Conservation (phyloP, 179 eudicot genomes). For the Vitellaria paradoxa region DNA sequence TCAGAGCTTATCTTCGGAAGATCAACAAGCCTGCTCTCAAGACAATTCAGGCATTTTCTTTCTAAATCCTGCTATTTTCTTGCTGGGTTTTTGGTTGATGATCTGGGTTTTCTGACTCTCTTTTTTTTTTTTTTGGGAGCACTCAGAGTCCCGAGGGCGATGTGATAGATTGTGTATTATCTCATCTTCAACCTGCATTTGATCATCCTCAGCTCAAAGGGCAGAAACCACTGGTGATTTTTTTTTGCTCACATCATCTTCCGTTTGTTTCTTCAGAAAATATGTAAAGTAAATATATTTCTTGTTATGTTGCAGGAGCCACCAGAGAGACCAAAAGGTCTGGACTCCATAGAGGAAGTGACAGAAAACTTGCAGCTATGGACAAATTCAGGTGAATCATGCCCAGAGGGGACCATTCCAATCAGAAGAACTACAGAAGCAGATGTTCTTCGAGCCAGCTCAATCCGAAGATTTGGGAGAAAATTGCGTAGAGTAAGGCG, state of each 20-base stretch:
- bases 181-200: conserved; percentile 96
- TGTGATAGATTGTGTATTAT: conserved; percentile 69
- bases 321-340: conserved; percentile 74
- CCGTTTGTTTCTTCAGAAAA: conserved; percentile 6
- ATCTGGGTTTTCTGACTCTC: not conserved
- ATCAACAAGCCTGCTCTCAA: conserved; percentile 88
- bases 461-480: conserved; percentile 63
- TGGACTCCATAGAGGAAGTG: conserved; percentile 26
- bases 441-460: conserved; percentile 67
- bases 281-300: not conserved
- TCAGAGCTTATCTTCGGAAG: conserved; percentile 55
- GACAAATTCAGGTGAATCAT: conserved; percentile 60
- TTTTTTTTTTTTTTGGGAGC: not conserved
- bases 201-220: conserved; percentile 91
- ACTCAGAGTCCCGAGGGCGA: conserved; percentile 95
- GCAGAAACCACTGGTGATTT: conserved; percentile 61
- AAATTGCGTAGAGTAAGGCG: conserved; percentile 59
- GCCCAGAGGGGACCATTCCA: conserved; percentile 91
- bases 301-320: conserved; percentile 44
- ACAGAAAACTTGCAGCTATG: conserved; percentile 52
- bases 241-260: not conserved
- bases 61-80: not conserved
- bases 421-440: conserved; percentile 79
- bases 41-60: conserved; percentile 65
- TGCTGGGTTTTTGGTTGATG: not conserved